Evolutionary conservation across 495 filamentous ascomycete species (phyloP).

Genomic region (Evernia prunastri): DNA sequence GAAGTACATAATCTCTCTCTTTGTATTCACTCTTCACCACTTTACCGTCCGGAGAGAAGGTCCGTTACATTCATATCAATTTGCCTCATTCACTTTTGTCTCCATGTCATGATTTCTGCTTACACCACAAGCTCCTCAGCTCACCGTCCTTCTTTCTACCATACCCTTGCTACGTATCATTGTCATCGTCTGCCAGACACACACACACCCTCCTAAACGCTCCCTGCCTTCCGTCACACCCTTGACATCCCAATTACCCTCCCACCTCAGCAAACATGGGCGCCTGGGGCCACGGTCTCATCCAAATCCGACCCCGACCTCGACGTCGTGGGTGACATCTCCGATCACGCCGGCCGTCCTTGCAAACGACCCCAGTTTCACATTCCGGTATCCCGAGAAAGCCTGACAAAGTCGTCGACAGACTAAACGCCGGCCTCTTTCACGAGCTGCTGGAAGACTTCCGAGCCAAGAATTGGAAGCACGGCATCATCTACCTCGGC

Average conservation of each 20-base stretch:
- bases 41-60: too few relatives aligned
- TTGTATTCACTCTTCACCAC: too few relatives aligned
- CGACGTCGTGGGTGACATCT: neutral
- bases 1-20: too few relatives aligned
- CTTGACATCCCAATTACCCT: neutral
- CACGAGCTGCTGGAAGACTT: neutral
- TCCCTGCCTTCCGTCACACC: neutral
- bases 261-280: too few relatives aligned
- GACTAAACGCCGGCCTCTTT: neutral
- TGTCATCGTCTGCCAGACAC: too few relatives aligned
- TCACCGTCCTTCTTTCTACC: too few relatives aligned
- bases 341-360: neutral
- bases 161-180: too few relatives aligned
- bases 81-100: too few relatives aligned
- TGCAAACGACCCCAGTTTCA: neutral
- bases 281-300: neutral
- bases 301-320: neutral
- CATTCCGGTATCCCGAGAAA: neutral
- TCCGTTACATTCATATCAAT: too few relatives aligned
- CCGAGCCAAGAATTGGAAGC: neutral
- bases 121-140: too few relatives aligned
- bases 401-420: neutral
- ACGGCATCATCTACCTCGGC: conserved; percentile 9
- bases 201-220: too few relatives aligned
- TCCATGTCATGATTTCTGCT: too few relatives aligned